Conservation (phyloP, 1,139 yeast genomes). For the Tardiomyces blankii region DNA sequence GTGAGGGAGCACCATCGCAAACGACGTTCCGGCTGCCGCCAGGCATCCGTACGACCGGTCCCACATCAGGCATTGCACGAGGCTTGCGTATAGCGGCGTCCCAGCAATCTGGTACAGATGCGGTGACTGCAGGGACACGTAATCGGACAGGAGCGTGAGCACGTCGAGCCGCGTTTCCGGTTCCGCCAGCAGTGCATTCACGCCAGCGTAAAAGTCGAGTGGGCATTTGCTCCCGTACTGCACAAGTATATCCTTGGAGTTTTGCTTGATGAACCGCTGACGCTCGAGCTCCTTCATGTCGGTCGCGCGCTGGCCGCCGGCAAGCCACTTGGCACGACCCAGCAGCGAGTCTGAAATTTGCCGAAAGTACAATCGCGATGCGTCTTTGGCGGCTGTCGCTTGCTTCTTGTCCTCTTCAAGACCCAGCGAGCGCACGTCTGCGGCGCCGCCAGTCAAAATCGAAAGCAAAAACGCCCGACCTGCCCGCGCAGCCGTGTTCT, state of each 20-base stretch:
- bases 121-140: constrained; percentile 22
- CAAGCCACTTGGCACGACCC: not conserved
- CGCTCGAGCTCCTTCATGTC: constrained; percentile 32
- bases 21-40: constrained; percentile 32
- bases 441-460: constrained; percentile 18
- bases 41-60: constrained; percentile 38
- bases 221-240: constrained; percentile 33
- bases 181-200: constrained; percentile 27
- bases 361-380: constrained; percentile 5
- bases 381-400: constrained; percentile 10
- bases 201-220: constrained; percentile 24
- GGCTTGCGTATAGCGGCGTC: constrained; percentile 31
- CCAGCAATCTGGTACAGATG: constrained; percentile 27
- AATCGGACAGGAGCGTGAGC: constrained; percentile 26
- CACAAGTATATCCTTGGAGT: constrained; percentile 32
- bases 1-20: constrained; percentile 49
- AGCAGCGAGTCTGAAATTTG: constrained; percentile 1
- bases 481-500: constrained; percentile 28
- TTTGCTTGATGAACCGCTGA: constrained; percentile 36
- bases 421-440: not conserved
- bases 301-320: constrained; percentile 1
- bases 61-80: constrained; percentile 33
- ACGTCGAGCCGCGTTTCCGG: constrained; percentile 28
- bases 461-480: constrained; percentile 33
- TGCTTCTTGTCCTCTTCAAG: constrained; percentile 19